Evolutionary conservation across 306 rosid genomes (phyloP), one percentile per base, ranked within the genome.

Genomic region (Clitoria ternatea): DNA sequence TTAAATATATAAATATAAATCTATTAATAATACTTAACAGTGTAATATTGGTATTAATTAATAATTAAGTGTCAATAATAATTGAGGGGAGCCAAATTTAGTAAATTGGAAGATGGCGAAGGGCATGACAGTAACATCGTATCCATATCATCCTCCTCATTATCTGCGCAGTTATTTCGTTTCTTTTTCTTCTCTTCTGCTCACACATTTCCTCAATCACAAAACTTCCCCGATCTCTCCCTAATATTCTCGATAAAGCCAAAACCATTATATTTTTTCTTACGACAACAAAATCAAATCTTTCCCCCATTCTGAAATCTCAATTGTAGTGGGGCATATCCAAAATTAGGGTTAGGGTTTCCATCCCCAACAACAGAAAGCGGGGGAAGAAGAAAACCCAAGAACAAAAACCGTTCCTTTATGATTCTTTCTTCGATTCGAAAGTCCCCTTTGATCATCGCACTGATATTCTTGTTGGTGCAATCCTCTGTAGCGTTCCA

Each of bases 401-500:
- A 39, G 60, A 33, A 26, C 2, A 60, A 47, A 9, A 69, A 35
- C 73, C 75, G 23, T 36, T 78, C 77, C 77, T 90, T 74, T 82
- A 93, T 88, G 94, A 77, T 87, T 84, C 67, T 40, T 55, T 52
- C 66, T 80, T 77, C 39, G 56, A 74, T 42, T 39, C 6, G 9
- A 57, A 75, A 67, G 24, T 0, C 2, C 13, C 1, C 32, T 56
- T 24, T 24, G 7, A 15, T 77, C 36, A 23, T 77, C 37, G 1
- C 24, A 12, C 5, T 71, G 5, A 17, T 75, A 54, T 63, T 72
- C 50, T 66, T 63, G 40, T 39, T 42, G 50, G 19, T 50, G 23
- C 68, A 74, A 63, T 85, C 48, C 69, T 59, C 66, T 22, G 61
- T 27, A 19, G 22, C 79, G 60, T 18, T 71, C 61, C 24, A 56